A percentile compares a stretch with the other conserved stretches of the same genome.
phyloP scores from a whole-genome alignment of 2,329 filamentous ascomycete species.

The Xylaria sp. region DNA sequence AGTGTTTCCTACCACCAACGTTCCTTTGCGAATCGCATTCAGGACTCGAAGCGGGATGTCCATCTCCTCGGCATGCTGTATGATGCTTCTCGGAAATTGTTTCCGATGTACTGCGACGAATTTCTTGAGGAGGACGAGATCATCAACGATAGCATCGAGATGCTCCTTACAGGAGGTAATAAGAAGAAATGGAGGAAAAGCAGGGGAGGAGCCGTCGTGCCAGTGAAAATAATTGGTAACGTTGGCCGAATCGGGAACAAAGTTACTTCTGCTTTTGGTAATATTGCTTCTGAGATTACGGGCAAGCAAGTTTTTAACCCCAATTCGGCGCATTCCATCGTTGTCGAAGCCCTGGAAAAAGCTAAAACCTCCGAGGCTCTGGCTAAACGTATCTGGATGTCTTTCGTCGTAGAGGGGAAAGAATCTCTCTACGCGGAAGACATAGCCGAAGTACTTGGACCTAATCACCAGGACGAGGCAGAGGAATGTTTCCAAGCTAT shows the following conservation, averaged over 20 bases:
- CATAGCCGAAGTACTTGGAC: conserved; percentile 86
- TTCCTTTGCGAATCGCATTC: conserved; percentile 84
- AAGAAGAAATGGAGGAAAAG: conserved; percentile 58
- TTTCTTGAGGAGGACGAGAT: conserved; percentile 92
- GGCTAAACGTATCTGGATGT: conserved; percentile 97
- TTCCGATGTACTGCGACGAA: conserved; percentile 91
- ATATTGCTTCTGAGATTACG: conserved; percentile 92
- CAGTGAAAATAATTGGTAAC: conserved; percentile 80
- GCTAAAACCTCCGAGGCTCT: conserved; percentile 87
- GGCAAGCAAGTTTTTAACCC: conserved; percentile 96
- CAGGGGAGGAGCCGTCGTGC: conserved; percentile 72
- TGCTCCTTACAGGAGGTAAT: conserved; percentile 70
- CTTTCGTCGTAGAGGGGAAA: conserved; percentile 90
- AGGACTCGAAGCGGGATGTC: conserved; percentile 88
- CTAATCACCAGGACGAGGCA: conserved; percentile 77
- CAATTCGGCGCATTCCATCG: conserved; percentile 88
- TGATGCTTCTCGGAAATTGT: conserved; percentile 87
- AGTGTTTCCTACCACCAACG: conserved; percentile 87
- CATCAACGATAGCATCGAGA: conserved; percentile 85
- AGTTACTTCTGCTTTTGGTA: conserved; percentile 91
- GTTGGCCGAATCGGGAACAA: conserved; percentile 90
- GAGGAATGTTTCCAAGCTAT: conserved; percentile 85
- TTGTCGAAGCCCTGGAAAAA: conserved; percentile 89
- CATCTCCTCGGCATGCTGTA: conserved; percentile 85
- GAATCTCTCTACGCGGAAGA: conserved; percentile 84